Conservation (phyloP, 1,284 basidiomycete species). For the Phlebopus sp. region DNA sequence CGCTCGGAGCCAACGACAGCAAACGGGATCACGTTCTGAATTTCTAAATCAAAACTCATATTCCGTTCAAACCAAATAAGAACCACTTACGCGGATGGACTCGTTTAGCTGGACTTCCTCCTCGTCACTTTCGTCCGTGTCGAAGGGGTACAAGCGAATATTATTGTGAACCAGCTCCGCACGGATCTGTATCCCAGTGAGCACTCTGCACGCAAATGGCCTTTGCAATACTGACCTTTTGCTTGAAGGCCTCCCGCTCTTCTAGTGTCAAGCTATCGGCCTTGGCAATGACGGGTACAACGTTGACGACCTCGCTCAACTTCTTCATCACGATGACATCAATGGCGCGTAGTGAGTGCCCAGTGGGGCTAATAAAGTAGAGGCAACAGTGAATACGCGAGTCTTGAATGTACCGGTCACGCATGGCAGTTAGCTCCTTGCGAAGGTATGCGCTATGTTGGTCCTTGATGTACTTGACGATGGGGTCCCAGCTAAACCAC, state of each 20-base stretch:
- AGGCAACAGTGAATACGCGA: conserved; percentile 98
- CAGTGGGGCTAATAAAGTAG: conserved; percentile 98
- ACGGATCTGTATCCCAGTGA: conserved; percentile 61
- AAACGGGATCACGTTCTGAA: conserved; percentile 90
- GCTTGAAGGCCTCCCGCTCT: conserved; percentile 92
- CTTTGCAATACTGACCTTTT: conserved; percentile 52
- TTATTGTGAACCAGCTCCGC: conserved; percentile 92
- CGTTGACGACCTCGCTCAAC: conserved; percentile 96
- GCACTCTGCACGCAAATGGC: background rate
- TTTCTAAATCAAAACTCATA: conserved; percentile 5
- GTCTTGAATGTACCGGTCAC: conserved; percentile 97
- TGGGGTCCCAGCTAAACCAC: conserved; percentile 87
- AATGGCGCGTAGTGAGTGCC: conserved; percentile 89
- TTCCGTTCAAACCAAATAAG: background rate
- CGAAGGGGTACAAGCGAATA: conserved; percentile 96
- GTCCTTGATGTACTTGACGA: conserved; percentile 98
- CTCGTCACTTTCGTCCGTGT: conserved; percentile 93
- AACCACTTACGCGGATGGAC: conserved; percentile 72
- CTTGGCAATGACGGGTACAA: conserved; percentile 98
- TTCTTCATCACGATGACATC: conserved; percentile 99
- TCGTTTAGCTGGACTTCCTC: conserved; percentile 92
- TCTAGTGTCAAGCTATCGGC: conserved; percentile 93
- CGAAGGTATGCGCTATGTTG: conserved; percentile 98
- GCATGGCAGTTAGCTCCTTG: conserved; percentile 98
- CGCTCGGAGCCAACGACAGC: conserved; percentile 95